These are phyloP conservation scores for Ustilago sp. DNA, from an alignment of 1,284 basidiomycete species.

Conservation along the genomic window DNA sequence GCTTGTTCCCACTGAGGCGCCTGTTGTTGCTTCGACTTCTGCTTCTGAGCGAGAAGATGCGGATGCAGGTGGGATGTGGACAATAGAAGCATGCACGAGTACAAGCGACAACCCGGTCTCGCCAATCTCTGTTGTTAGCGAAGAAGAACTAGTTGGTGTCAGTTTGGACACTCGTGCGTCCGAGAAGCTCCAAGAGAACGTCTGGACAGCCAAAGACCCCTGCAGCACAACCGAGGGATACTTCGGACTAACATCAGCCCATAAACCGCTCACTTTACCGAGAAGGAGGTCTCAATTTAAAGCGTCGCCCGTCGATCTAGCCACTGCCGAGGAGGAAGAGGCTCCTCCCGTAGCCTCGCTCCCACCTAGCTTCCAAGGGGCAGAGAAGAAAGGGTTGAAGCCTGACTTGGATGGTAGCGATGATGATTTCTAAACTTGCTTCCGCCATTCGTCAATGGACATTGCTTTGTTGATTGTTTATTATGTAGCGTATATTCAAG, in stretches of 20 bases:
- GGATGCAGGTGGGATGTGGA: neutral
- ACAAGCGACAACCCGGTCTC: neutral
- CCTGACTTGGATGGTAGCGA: constrained; percentile 17
- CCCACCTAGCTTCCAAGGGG: neutral
- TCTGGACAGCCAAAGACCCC: neutral
- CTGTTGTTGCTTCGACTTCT: neutral
- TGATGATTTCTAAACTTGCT: constrained; percentile 20
- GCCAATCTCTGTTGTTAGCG: constrained; percentile 13
- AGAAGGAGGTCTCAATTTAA: constrained; percentile 22
- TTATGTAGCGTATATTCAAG: neutral
- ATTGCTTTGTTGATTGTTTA: neutral
- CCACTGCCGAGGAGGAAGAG: neutral
- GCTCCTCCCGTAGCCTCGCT: constrained; percentile 6
- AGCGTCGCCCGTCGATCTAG: constrained; percentile 10
- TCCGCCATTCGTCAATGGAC: neutral
- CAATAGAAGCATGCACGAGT: neutral
- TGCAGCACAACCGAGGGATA: neutral
- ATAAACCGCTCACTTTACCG: constrained; percentile 16
- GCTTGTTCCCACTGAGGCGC: neutral
- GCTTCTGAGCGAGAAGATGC: neutral
- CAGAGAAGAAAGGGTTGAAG: neutral
- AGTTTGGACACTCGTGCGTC: constrained; percentile 18
- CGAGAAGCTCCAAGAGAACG: neutral
- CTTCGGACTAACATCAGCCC: constrained; percentile 24
- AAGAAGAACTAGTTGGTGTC: constrained; percentile 30